Evolutionary conservation across 2,329 filamentous ascomycete genomes (phyloP).

Genomic region (Ophiocordyceps australis): DNA sequence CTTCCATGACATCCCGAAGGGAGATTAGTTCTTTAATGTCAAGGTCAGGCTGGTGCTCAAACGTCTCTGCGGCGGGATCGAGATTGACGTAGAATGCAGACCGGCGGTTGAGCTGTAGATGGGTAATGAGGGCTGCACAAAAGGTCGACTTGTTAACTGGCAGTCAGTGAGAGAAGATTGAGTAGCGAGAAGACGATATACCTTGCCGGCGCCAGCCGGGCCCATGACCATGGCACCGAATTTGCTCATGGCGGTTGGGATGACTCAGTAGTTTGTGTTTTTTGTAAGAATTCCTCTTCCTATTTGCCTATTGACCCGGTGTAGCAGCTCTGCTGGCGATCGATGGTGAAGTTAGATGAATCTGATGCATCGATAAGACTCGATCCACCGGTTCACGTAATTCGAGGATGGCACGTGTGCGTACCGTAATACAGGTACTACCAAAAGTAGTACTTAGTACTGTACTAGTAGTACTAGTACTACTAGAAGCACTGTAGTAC

Average conservation of each 20-base stretch:
- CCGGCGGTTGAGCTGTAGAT: slow-evolving; percentile 78
- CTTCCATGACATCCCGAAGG: slow-evolving; percentile 91
- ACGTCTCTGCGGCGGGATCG: slow-evolving; percentile 85
- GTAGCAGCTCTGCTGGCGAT: too few relatives aligned
- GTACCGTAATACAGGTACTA: too few relatives aligned
- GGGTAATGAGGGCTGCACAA: slow-evolving; percentile 81
- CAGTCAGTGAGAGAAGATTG: slow-evolving; percentile 1
- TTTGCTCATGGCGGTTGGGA: slow-evolving; percentile 56
- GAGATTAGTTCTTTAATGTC: slow-evolving; percentile 93
- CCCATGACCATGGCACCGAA: slow-evolving; percentile 93
- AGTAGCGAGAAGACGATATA: slow-evolving; percentile 13
- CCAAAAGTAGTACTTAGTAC: too few relatives aligned
- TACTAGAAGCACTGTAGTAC: too few relatives aligned
- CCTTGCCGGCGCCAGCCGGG: slow-evolving; percentile 87
- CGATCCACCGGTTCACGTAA: too few relatives aligned
- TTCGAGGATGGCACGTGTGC: too few relatives aligned
- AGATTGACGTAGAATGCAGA: slow-evolving; percentile 97
- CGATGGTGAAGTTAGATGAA: too few relatives aligned
- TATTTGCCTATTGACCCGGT: too few relatives aligned
- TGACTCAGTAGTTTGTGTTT: too few relatives aligned
- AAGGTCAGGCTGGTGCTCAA: slow-evolving; percentile 79
- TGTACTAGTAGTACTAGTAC: too few relatives aligned
- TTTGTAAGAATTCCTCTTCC: too few relatives aligned
- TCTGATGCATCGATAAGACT: too few relatives aligned
- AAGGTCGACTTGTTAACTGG: slow-evolving; percentile 58